Percentiles rank a stretch among this genome's conserved stretches.
Conservation (phyloP, 768 basidiomycete genomes). For the Suillus tomentosus region DNA sequence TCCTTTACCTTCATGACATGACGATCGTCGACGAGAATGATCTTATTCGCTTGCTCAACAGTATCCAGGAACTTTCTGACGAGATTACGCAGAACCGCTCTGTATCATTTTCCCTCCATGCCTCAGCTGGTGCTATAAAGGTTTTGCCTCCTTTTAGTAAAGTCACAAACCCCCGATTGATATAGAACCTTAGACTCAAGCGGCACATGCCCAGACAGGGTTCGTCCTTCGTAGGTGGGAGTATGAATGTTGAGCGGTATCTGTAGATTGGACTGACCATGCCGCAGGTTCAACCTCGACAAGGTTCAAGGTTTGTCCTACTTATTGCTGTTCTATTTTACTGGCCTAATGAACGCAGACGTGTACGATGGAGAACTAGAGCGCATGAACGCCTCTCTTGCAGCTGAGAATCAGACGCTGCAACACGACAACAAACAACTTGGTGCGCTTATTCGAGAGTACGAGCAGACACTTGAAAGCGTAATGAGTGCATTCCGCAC, state of each 20-base stretch:
- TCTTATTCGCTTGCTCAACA: conserved; percentile 59
- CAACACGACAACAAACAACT: conserved; percentile 97
- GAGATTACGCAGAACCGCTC: conserved; percentile 81
- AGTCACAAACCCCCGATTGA: conserved; percentile 6
- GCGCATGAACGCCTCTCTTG: conserved; percentile 78
- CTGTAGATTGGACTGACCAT: neutral
- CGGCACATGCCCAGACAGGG: conserved; percentile 87
- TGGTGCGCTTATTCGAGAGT: conserved; percentile 88
- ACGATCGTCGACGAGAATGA: conserved; percentile 66
- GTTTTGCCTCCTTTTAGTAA: conserved; percentile 42
- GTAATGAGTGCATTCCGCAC: conserved; percentile 92
- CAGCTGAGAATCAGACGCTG: conserved; percentile 79
- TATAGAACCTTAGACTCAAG: conserved; percentile 61
- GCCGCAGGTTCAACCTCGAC: conserved; percentile 80
- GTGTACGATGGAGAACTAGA: conserved; percentile 89
- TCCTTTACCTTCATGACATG: conserved; percentile 36
- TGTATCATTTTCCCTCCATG: conserved; percentile 69
- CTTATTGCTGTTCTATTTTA: neutral
- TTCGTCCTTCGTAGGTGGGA: conserved; percentile 83
- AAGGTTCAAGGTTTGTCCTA: conserved; percentile 68
- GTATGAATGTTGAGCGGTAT: conserved; percentile 13
- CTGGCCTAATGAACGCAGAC: conserved; percentile 50
- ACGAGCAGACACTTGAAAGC: conserved; percentile 93
- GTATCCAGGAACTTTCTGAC: conserved; percentile 80
- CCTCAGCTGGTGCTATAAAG: conserved; percentile 77